A percentile compares a stretch with the other conserved stretches of the same genome.
Conservation (phyloP, 345 rosid genomes). For the Punica granatum region DNA sequence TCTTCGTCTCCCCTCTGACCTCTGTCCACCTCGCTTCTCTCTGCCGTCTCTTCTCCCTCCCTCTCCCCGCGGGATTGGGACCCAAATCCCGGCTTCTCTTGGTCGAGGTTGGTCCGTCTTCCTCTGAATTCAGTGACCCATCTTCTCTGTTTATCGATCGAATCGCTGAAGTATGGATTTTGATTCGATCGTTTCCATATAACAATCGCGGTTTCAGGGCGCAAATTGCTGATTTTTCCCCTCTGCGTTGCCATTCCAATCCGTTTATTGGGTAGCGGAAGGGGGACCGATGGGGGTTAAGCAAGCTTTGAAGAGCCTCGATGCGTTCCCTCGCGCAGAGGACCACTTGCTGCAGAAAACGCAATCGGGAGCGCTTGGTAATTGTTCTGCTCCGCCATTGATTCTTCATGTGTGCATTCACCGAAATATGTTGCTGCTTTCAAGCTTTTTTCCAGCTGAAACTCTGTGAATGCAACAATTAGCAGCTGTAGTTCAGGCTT, state of each 20-base stretch:
- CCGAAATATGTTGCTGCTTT: background rate
- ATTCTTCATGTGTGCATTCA: background rate
- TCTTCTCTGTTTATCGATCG: background rate
- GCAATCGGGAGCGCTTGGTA: constrained; percentile 91
- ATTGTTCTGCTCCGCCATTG: background rate
- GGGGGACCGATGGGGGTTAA: constrained; percentile 54
- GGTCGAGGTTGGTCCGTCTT: background rate
- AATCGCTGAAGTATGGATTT: background rate
- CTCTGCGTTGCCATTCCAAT: background rate
- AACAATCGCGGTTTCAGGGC: background rate
- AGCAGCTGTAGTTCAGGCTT: background rate
- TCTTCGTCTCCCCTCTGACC: background rate
- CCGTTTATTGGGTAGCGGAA: background rate
- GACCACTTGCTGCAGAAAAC: constrained; percentile 92
- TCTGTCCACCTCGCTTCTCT: background rate
- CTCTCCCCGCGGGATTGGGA: background rate
- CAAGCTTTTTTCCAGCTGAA: background rate
- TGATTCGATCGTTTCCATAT: background rate
- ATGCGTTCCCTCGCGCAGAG: constrained; percentile 97
- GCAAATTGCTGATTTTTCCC: background rate
- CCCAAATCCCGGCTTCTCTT: background rate
- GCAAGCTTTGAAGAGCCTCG: constrained; percentile 75
- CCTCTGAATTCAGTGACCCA: background rate
- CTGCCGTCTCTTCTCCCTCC: background rate
- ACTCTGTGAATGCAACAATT: background rate